Percentiles rank a stretch among this genome's conserved stretches.
Conservation (phyloP, 495 filamentous ascomycete genomes). For the Penicillium longicatenatum region DNA sequence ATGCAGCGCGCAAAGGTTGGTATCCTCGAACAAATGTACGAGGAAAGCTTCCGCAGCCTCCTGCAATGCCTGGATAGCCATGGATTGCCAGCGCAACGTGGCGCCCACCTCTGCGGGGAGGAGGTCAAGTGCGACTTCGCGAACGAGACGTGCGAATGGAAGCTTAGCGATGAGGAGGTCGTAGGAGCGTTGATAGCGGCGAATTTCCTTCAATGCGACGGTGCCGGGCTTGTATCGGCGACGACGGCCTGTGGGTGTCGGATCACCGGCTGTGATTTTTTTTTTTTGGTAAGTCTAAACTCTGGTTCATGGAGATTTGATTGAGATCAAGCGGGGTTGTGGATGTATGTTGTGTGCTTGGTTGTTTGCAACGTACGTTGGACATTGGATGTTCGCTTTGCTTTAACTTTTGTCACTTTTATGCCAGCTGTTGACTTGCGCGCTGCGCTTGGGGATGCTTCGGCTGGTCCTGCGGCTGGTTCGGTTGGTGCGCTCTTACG, state of each 20-base stretch:
- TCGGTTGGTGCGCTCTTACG: background rate
- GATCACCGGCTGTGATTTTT: constrained; percentile 63
- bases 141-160: constrained; percentile 85
- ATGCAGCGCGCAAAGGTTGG: constrained; percentile 93
- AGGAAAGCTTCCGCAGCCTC: constrained; percentile 92
- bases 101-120: constrained; percentile 50
- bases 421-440: constrained; percentile 23
- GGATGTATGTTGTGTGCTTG: background rate
- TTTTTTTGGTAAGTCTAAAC: constrained; percentile 10
- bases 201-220: constrained; percentile 81
- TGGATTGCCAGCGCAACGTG: constrained; percentile 87
- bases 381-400: constrained; percentile 32
- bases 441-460: constrained; percentile 12
- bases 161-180: constrained; percentile 80
- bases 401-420: constrained; percentile 23
- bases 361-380: constrained; percentile 37
- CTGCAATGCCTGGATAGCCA: constrained; percentile 86
- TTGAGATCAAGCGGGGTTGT: background rate
- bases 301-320: background rate
- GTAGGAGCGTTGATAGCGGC: constrained; percentile 77
- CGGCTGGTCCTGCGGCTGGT: background rate
- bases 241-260: constrained; percentile 60
- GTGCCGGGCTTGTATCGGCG: constrained; percentile 85
- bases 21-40: constrained; percentile 92
- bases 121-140: constrained; percentile 74